Percentiles rank a stretch among this genome's conserved stretches.
Conservation (phyloP, 2,329 filamentous ascomycete species). For the Sarocladiaceae sp. region DNA sequence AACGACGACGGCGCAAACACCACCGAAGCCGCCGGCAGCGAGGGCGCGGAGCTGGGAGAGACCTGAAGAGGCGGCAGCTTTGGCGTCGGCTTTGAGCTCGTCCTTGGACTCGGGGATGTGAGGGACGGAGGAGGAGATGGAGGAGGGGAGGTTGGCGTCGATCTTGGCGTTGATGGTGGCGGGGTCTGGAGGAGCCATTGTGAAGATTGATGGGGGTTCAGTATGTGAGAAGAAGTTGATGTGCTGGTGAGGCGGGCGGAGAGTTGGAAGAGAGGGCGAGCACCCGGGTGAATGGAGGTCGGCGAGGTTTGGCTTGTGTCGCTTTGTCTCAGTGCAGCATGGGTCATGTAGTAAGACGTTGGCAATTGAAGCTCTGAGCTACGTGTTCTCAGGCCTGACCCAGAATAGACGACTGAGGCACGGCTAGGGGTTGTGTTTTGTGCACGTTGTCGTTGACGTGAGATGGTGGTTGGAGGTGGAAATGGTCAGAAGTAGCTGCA, state of each 20-base stretch:
- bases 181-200: not conserved
- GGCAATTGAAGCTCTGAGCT: too few relatives aligned
- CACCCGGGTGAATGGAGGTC: too few relatives aligned
- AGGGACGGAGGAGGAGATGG: slow-evolving; percentile 17
- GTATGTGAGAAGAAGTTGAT: not conserved
- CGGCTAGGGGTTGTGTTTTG: too few relatives aligned
- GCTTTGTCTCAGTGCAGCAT: too few relatives aligned
- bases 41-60: slow-evolving; percentile 67
- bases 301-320: too few relatives aligned
- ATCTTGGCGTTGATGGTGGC: slow-evolving; percentile 14
- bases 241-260: not conserved
- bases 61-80: slow-evolving; percentile 26
- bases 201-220: not conserved
- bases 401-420: too few relatives aligned
- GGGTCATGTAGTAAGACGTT: too few relatives aligned
- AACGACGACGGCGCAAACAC: slow-evolving; percentile 87
- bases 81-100: slow-evolving; percentile 28
- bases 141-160: slow-evolving; percentile 15
- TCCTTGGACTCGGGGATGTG: slow-evolving; percentile 39
- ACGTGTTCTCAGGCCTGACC: too few relatives aligned
- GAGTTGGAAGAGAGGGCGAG: not conserved
- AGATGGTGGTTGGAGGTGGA: too few relatives aligned
- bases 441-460: too few relatives aligned
- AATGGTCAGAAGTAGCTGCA: too few relatives aligned
- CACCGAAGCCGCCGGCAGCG: slow-evolving; percentile 84